These are phyloP conservation scores for Fagus sylvatica DNA, from an alignment of 306 rosid species.

Conservation along the genomic window DNA sequence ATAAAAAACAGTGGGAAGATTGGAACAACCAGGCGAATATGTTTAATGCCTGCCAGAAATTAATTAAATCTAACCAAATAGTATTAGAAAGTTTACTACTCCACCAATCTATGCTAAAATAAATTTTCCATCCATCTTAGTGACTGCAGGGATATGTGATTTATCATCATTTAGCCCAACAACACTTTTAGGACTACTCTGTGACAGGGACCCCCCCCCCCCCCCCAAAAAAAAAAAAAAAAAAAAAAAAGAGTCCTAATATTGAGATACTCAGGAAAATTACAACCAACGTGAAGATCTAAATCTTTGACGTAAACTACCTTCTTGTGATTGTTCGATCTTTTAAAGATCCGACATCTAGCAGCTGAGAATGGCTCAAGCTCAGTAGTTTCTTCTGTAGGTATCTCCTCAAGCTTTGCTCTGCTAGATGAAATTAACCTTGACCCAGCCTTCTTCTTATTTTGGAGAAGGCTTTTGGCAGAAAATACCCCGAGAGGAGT, in stretches of 20 bases:
- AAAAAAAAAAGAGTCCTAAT: not conserved
- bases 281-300: not conserved
- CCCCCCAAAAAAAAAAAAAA: not conserved
- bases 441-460: conserved; percentile 74
- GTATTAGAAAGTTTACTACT: not conserved
- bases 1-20: too few relatives aligned
- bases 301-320: conserved; percentile 40
- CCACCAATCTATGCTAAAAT: not conserved
- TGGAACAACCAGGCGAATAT: not conserved
- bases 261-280: not conserved
- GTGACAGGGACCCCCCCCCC: not conserved
- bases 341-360: conserved; percentile 74
- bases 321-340: conserved; percentile 73
- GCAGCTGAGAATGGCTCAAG: conserved; percentile 86
- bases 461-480: conserved; percentile 87
- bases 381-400: conserved; percentile 52
- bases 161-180: conserved; percentile 17
- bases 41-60: not conserved
- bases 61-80: not conserved
- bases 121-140: not conserved
- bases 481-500: conserved; percentile 90
- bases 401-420: conserved; percentile 55
- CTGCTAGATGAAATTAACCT: conserved; percentile 83
- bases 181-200: conserved; percentile 2
- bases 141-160: not conserved